Evolutionary conservation across 495 filamentous ascomycete genomes (phyloP).

Genomic region (Penicillium desertorum): DNA sequence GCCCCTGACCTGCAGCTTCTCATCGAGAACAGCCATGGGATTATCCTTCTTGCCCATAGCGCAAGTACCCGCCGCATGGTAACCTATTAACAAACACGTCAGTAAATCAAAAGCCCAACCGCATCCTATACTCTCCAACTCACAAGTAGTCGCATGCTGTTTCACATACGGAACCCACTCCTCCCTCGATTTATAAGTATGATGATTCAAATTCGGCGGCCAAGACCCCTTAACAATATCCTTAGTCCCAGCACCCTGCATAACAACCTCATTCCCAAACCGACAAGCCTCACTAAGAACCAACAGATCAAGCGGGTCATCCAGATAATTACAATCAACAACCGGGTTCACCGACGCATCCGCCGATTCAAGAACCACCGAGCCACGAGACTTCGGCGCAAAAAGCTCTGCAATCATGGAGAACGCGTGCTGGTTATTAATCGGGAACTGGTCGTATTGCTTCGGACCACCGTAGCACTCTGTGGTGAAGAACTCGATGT

Average conservation of each 20-base stretch:
- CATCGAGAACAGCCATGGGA: conserved; percentile 54
- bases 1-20: conserved; percentile 51
- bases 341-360: conserved; percentile 43
- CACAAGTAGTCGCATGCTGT: conserved; percentile 54
- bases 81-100: conserved; percentile 28
- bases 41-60: conserved; percentile 51
- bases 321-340: conserved; percentile 52
- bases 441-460: conserved; percentile 48
- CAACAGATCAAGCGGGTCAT: conserved; percentile 48
- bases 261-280: conserved; percentile 55
- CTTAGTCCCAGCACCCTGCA: conserved; percentile 51
- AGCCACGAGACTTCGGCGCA: conserved; percentile 43
- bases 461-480: conserved; percentile 55
- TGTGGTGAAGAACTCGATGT: conserved; percentile 53
- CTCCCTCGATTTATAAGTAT: conserved; percentile 47
- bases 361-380: conserved; percentile 36
- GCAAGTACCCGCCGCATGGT: conserved; percentile 55
- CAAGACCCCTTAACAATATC: conserved; percentile 58
- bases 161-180: conserved; percentile 50
- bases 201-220: conserved; percentile 46
- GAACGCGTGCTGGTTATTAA: conserved; percentile 44
- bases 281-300: conserved; percentile 50
- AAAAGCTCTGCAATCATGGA: conserved; percentile 44
- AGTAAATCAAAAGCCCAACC: conserved; percentile 1
- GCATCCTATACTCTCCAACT: conserved; percentile 13